Evolutionary conservation across 768 basidiomycete genomes (phyloP).

Genomic region (Cystofilobasidium bisporidii): DNA sequence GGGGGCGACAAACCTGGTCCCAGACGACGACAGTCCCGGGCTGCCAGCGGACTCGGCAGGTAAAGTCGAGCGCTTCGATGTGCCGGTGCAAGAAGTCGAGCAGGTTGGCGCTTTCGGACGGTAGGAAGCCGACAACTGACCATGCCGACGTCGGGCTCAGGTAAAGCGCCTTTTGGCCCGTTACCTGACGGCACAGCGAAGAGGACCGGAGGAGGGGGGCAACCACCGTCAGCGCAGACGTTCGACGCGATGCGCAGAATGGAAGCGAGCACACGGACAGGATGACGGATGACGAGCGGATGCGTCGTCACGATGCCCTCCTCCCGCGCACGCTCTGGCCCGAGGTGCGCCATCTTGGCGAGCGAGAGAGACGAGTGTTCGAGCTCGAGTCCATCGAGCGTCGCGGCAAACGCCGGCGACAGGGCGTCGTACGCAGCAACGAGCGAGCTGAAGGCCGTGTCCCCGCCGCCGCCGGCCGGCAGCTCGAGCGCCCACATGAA

Average conservation of each 20-base stretch:
- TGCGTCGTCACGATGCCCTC: not conserved
- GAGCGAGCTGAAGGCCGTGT: constrained; percentile 3
- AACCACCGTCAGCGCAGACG: too few species aligned
- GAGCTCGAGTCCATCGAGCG: not conserved
- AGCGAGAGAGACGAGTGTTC: not conserved
- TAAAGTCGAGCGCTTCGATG: not conserved
- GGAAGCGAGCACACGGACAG: not conserved
- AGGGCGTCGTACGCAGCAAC: not conserved
- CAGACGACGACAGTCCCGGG: not conserved
- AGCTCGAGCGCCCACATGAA: not conserved
- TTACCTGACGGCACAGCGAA: not conserved
- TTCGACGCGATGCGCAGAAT: not conserved
- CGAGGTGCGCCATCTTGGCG: not conserved
- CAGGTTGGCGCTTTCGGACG: constrained; percentile 1
- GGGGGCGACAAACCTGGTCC: not conserved
- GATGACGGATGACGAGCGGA: constrained; percentile 3
- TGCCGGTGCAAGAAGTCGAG: constrained; percentile 5
- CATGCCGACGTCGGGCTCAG: not conserved
- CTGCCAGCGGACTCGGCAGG: not conserved
- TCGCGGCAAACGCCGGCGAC: not conserved
- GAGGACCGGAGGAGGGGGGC: not conserved
- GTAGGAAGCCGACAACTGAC: not conserved
- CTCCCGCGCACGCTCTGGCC: not conserved
- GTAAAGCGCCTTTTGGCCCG: not conserved
- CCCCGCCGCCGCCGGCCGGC: not conserved